Conservation (phyloP, 2,329 filamentous ascomycete genomes). For the Epichloe sibirici region DNA sequence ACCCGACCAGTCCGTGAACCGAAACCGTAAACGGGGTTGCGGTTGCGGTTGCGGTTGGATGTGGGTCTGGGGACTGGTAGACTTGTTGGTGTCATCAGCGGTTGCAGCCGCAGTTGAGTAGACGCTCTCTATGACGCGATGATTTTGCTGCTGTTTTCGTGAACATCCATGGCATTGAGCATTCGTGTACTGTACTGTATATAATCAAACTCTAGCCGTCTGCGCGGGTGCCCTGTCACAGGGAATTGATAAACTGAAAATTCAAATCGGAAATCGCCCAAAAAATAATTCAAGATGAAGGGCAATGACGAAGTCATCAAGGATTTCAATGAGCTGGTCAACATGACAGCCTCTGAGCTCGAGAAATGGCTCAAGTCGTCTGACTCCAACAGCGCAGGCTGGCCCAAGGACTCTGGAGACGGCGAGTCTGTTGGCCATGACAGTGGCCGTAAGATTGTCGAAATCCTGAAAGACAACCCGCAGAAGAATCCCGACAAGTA, state of each 20-base stretch:
- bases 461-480: constrained; percentile 50
- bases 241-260: background rate
- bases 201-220: background rate
- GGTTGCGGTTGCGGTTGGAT: too few relatives aligned
- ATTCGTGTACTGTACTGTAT: background rate
- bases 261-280: background rate
- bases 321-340: constrained; percentile 55
- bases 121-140: constrained; percentile 5
- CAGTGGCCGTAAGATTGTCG: constrained; percentile 50
- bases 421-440: constrained; percentile 53
- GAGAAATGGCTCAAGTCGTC: constrained; percentile 48
- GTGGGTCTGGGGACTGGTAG: background rate
- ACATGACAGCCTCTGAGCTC: constrained; percentile 50
- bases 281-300: constrained; percentile 9
- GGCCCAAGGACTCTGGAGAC: constrained; percentile 43
- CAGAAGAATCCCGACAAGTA: constrained; percentile 44
- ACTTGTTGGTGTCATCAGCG: background rate
- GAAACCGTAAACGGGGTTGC: background rate
- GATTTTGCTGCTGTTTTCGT: background rate
- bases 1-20: background rate
- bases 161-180: background rate
- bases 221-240: background rate
- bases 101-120: background rate
- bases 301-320: constrained; percentile 23
- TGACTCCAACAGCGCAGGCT: constrained; percentile 46